These are phyloP conservation scores for Xylariomycetidae sp. DNA, from an alignment of 2,329 filamentous ascomycete genomes.

Conservation along the genomic window DNA sequence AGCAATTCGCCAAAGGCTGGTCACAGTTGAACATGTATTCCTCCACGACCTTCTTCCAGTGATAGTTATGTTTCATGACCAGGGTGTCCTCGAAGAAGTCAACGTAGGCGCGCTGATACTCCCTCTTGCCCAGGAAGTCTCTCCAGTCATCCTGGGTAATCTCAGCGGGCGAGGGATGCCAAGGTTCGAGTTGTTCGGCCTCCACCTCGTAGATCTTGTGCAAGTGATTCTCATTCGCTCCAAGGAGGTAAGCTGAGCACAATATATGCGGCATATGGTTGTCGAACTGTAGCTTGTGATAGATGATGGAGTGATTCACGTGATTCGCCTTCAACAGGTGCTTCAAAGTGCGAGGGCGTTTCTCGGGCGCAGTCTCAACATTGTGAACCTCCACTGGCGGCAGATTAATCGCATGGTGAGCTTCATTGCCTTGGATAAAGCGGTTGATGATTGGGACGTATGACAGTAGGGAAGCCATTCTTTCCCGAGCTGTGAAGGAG, in stretches of 20 bases:
- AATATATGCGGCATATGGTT: constrained; percentile 83
- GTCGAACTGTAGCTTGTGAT: constrained; percentile 66
- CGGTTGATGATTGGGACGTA: constrained; percentile 36
- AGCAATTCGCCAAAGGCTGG: constrained; percentile 71
- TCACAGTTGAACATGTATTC: constrained; percentile 71
- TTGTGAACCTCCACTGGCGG: constrained; percentile 67
- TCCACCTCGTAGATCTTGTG: constrained; percentile 77
- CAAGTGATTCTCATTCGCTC: constrained; percentile 66
- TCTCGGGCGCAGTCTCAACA: constrained; percentile 74
- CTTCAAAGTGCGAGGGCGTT: constrained; percentile 75
- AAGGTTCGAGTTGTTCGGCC: constrained; percentile 65
- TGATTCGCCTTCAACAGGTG: constrained; percentile 90
- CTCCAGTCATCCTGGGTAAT: constrained; percentile 80
- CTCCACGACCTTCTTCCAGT: constrained; percentile 73
- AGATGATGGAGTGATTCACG: constrained; percentile 79
- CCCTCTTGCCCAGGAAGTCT: constrained; percentile 70
- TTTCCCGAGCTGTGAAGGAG: constrained; percentile 7
- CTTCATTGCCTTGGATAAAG: constrained; percentile 25
- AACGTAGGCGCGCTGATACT: constrained; percentile 82
- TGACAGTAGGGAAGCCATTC: constrained; percentile 34
- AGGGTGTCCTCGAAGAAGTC: constrained; percentile 95
- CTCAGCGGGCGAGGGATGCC: constrained; percentile 80
- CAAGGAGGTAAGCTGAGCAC: constrained; percentile 78
- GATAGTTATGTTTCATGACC: constrained; percentile 64
- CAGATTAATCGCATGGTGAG: constrained; percentile 43